These are phyloP conservation scores for Chenopodium formosanum DNA, from an alignment of 148 eudicot species.

Conservation along the genomic window DNA sequence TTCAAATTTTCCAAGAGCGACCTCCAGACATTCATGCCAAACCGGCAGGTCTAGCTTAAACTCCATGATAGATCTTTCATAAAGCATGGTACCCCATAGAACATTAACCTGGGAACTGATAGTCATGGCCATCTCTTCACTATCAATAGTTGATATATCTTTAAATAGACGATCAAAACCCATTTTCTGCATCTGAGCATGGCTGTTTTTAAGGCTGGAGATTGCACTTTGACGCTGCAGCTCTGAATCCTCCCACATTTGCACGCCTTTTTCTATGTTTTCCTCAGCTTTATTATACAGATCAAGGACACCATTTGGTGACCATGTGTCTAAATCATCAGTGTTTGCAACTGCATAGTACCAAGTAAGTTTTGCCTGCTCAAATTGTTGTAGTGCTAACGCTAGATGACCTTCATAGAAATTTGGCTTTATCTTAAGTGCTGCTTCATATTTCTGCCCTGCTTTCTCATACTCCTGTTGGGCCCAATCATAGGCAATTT, in stretches of 20 bases:
- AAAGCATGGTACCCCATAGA: constrained; percentile 87
- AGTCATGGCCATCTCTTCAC: constrained; percentile 50
- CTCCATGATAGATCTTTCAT: constrained; percentile 93
- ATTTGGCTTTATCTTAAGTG: constrained; percentile 72
- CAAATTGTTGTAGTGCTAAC: constrained; percentile 81
- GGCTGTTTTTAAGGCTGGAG: constrained; percentile 35
- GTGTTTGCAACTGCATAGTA: constrained; percentile 60
- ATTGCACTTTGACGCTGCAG: constrained; percentile 33
- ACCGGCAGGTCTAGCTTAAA: constrained; percentile 72
- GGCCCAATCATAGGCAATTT: constrained; percentile 75
- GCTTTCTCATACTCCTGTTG: constrained; percentile 66
- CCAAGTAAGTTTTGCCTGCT: constrained; percentile 92
- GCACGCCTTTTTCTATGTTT: constrained; percentile 81
- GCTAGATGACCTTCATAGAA: constrained; percentile 82
- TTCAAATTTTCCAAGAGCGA: constrained; percentile 81
- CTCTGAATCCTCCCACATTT: constrained; percentile 74
- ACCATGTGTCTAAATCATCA: constrained; percentile 65
- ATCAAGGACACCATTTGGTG: constrained; percentile 55
- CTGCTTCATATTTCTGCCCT: constrained; percentile 77
- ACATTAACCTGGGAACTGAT: constrained; percentile 72
- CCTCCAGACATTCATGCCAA: constrained; percentile 97
- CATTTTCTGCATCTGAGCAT: constrained; percentile 48
- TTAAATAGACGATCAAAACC: constrained; percentile 44
- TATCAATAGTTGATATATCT: constrained; percentile 52
- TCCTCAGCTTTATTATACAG: constrained; percentile 83